These are phyloP conservation scores for Gonium pectorale DNA, from an alignment of 139 green algal species.

Conservation along the genomic window DNA sequence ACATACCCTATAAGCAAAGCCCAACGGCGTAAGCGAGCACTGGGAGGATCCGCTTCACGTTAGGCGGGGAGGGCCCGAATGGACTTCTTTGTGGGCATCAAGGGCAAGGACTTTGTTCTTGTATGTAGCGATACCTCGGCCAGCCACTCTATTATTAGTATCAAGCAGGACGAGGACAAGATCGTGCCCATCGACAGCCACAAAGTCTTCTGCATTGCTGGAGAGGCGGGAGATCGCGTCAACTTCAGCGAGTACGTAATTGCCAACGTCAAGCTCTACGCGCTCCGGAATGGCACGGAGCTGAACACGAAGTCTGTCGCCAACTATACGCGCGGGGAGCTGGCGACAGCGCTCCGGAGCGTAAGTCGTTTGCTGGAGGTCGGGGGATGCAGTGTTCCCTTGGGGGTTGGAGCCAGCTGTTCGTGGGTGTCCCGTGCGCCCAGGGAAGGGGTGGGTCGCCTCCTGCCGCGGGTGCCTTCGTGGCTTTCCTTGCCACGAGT, in stretches of 20 bases:
- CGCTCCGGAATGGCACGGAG: constrained; percentile 81
- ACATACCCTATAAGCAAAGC: too few species aligned
- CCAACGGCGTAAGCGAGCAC: too few species aligned
- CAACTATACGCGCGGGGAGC: constrained; percentile 92
- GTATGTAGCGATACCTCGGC: constrained; percentile 92
- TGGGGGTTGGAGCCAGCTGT: too few species aligned
- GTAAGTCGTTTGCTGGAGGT: too few species aligned
- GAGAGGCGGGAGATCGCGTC: constrained; percentile 91
- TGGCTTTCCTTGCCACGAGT: too few species aligned
- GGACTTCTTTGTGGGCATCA: constrained; percentile 76
- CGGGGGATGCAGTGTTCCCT: too few species aligned
- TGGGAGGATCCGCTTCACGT: too few species aligned
- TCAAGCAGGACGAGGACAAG: constrained; percentile 98
- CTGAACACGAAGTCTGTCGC: constrained; percentile 93
- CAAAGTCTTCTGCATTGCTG: constrained; percentile 92
- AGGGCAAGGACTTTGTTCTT: constrained; percentile 95
- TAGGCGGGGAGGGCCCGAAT: too few species aligned
- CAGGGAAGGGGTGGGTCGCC: too few species aligned
- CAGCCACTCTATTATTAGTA: constrained; percentile 93
- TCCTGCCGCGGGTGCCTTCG: too few species aligned
- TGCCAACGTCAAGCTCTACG: constrained; percentile 95
- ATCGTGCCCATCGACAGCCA: constrained; percentile 87
- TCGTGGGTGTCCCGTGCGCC: too few species aligned
- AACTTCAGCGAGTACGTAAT: constrained; percentile 93
- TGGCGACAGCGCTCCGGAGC: constrained; percentile 93